Percentiles rank a stretch among this genome's conserved stretches.
phyloP scores from a whole-genome alignment of 106 monocot genomes.

The Allium sativum region DNA sequence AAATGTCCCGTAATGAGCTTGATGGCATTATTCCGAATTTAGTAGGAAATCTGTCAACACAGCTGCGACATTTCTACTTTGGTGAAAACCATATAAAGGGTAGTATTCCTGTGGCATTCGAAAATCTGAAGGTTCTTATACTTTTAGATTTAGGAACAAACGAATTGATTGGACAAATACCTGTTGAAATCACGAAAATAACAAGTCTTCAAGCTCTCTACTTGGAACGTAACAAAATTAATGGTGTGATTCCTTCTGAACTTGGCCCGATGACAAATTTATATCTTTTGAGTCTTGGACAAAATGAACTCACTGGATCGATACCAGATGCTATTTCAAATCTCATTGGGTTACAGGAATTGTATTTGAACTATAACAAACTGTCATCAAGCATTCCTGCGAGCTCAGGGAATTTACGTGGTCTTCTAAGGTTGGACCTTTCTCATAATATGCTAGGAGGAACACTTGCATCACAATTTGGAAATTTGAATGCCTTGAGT shows the following conservation, averaged over 20 bases:
- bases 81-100: constrained; percentile 2
- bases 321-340: constrained; percentile 7
- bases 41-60: constrained; percentile 7
- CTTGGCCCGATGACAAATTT: constrained; percentile 4
- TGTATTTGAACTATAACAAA: neutral
- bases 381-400: constrained; percentile 8
- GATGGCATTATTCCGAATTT: neutral
- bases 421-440: neutral
- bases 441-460: constrained; percentile 8
- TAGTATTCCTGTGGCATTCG: constrained; percentile 2
- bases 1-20: neutral
- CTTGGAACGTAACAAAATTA: neutral
- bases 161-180: constrained; percentile 4
- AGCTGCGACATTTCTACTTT: neutral
- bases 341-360: neutral
- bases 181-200: neutral
- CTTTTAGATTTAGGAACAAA: neutral
- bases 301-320: neutral
- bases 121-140: constrained; percentile 1
- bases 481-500: neutral
- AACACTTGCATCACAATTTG: neutral
- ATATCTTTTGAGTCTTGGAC: neutral
- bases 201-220: neutral
- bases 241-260: constrained; percentile 8
- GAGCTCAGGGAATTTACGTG: constrained; percentile 2